Percentiles rank a stretch among this genome's conserved stretches.
These are phyloP conservation scores for Biscutella auriculata DNA, from an alignment of 441 rosid species.

Conservation along the genomic window DNA sequence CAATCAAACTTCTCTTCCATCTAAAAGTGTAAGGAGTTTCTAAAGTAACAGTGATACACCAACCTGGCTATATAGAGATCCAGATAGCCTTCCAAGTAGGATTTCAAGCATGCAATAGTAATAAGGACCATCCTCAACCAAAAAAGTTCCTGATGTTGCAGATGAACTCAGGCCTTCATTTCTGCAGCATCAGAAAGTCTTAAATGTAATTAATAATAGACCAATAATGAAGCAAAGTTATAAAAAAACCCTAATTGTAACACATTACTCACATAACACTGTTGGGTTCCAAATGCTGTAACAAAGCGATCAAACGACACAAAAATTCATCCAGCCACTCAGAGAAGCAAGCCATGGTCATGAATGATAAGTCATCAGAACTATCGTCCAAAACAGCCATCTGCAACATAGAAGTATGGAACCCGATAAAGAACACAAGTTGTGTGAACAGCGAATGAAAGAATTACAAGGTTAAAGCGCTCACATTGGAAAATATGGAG, in stretches of 20 bases:
- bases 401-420: conserved; percentile 32
- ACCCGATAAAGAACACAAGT: neutral
- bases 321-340: conserved; percentile 98
- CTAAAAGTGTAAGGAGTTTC: neutral
- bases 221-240: conserved; percentile 3
- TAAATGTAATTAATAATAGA: neutral
- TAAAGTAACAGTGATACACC: conserved; percentile 30
- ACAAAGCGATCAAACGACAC: conserved; percentile 80
- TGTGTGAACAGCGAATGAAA: neutral
- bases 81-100: conserved; percentile 85
- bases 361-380: conserved; percentile 50
- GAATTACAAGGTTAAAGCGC: conserved; percentile 20
- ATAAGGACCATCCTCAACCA: conserved; percentile 96
- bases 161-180: conserved; percentile 90
- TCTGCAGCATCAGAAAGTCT: conserved; percentile 33
- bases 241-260: neutral
- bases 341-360: conserved; percentile 72
- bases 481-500: conserved; percentile 97
- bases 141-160: conserved; percentile 91
- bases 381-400: conserved; percentile 79
- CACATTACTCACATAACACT: conserved; percentile 71
- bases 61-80: conserved; percentile 83
- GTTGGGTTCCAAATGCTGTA: conserved; percentile 88
- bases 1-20: conserved; percentile 4
- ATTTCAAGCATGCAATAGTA: conserved; percentile 99